Percentiles rank a stretch among this genome's conserved stretches.
Evolutionary conservation across 495 filamentous ascomycete genomes (phyloP).

Genomic region (Podospora pseudoanserina): DNA sequence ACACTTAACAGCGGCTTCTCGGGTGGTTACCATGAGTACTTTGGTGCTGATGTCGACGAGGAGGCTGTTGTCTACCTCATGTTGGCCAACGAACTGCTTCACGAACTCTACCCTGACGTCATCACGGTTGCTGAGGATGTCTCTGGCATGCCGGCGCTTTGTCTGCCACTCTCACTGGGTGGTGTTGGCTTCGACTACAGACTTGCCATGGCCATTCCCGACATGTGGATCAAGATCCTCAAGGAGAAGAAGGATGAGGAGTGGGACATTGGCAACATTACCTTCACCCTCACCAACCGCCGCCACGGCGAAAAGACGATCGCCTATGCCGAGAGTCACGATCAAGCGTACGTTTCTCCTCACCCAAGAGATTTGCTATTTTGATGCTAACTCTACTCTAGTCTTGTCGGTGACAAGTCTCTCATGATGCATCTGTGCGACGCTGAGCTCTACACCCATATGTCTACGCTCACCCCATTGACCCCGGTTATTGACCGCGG

Average conservation of each 20-base stretch:
- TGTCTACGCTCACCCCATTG: conserved; percentile 78
- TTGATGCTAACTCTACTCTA: conserved; percentile 43
- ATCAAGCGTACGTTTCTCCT: conserved; percentile 78
- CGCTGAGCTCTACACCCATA: conserved; percentile 95
- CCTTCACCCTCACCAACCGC: conserved; percentile 84
- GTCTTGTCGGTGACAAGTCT: conserved; percentile 92
- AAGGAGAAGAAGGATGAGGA: conserved; percentile 90
- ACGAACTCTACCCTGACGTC: conserved; percentile 74
- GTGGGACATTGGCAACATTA: conserved; percentile 86
- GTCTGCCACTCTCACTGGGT: conserved; percentile 76
- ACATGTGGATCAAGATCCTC: conserved; percentile 98
- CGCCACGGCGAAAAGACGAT: conserved; percentile 98
- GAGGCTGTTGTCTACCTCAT: conserved; percentile 95
- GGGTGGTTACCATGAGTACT: conserved; percentile 98
- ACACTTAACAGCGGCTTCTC: conserved; percentile 75
- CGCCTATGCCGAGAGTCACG: conserved; percentile 93
- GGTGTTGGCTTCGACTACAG: conserved; percentile 97
- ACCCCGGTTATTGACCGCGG: conserved; percentile 91
- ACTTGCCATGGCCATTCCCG: conserved; percentile 95
- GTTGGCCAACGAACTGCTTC: conserved; percentile 95
- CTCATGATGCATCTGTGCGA: conserved; percentile 98
- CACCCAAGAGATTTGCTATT: not conserved
- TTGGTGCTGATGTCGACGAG: conserved; percentile 86
- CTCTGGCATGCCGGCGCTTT: conserved; percentile 95
- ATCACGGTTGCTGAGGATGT: conserved; percentile 97